Percentiles rank a stretch among this genome's conserved stretches.
phyloP scores from a whole-genome alignment of 2,329 filamentous ascomycete genomes.

The Sporothrix globosa region DNA sequence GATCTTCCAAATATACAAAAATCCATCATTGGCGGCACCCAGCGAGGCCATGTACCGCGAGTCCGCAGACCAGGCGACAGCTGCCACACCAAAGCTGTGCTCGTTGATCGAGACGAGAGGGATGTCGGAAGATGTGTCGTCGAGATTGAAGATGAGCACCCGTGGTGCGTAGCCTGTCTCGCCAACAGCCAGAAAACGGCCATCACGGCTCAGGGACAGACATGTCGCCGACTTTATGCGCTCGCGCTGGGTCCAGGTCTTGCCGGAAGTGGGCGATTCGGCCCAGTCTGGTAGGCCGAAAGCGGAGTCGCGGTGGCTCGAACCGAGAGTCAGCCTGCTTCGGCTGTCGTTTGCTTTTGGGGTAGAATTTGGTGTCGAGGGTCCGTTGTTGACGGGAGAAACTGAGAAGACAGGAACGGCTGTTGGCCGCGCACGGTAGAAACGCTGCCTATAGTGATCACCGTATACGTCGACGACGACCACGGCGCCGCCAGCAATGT shows the following conservation, averaged over 20 bases:
- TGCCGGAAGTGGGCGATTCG: conserved; percentile 64
- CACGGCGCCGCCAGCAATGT: conserved; percentile 91
- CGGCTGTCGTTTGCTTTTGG: conserved; percentile 67
- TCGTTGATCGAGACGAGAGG: conserved; percentile 86
- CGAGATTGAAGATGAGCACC: conserved; percentile 84
- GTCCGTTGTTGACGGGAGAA: conserved; percentile 54
- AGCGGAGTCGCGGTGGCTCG: conserved; percentile 51
- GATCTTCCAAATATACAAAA: conserved; percentile 87
- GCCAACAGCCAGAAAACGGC: conserved; percentile 84
- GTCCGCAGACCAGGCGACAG: conserved; percentile 86
- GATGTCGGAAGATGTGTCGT: conserved; percentile 76
- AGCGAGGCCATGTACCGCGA: conserved; percentile 85
- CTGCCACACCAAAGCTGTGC: conserved; percentile 85
- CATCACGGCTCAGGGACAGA: conserved; percentile 84
- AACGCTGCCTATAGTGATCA: conserved; percentile 72
- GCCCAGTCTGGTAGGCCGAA: conserved; percentile 55
- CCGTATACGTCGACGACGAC: conserved; percentile 81
- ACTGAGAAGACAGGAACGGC: conserved; percentile 68
- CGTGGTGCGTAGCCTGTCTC: conserved; percentile 94
- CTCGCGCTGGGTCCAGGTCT: conserved; percentile 85
- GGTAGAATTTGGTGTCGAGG: conserved; percentile 57
- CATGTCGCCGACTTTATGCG: conserved; percentile 94
- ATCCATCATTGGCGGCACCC: conserved; percentile 88
- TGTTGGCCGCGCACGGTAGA: conserved; percentile 83
- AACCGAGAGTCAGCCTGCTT: conserved; percentile 54